These are phyloP conservation scores for Spencermartinsiella europaea DNA, from an alignment of 805 yeast species.

Conservation along the genomic window DNA sequence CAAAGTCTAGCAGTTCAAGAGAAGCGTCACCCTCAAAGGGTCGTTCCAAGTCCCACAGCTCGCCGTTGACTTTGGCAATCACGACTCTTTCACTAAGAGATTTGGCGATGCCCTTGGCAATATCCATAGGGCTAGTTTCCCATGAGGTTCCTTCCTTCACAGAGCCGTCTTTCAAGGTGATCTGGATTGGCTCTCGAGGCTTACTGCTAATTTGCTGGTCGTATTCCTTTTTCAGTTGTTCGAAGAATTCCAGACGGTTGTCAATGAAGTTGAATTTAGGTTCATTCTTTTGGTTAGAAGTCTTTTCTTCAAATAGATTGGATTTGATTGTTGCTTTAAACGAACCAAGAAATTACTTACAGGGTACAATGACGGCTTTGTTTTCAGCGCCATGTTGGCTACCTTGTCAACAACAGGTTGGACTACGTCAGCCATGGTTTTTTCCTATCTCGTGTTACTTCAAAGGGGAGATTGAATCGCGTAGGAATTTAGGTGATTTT, in stretches of 20 bases:
- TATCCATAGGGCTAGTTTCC: constrained; percentile 86
- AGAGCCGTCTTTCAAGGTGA: constrained; percentile 85
- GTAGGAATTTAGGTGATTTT: too few relatives aligned
- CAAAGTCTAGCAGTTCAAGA: constrained; percentile 85
- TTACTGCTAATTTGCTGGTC: constrained; percentile 64
- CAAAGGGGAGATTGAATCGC: too few relatives aligned
- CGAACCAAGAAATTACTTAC: constrained; percentile 6
- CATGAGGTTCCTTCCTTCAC: constrained; percentile 72
- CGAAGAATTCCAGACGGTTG: constrained; percentile 72
- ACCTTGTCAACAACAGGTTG: constrained; percentile 10
- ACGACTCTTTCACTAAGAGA: constrained; percentile 85
- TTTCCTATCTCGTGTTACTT: too few relatives aligned
- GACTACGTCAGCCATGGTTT: constrained; percentile 1
- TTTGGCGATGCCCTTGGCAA: constrained; percentile 79
- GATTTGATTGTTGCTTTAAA: not conserved
- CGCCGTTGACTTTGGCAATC: constrained; percentile 85
- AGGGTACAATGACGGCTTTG: constrained; percentile 12
- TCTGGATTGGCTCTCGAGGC: constrained; percentile 59
- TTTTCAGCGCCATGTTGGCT: constrained; percentile 8
- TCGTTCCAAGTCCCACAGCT: constrained; percentile 92
- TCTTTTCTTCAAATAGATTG: not conserved
- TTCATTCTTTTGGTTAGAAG: constrained; percentile 30
- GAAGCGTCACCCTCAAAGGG: constrained; percentile 71
- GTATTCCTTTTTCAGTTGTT: constrained; percentile 69
- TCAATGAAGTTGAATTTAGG: constrained; percentile 85